These are phyloP conservation scores for Bipolaris cookei DNA, from an alignment of 2,329 filamentous ascomycete genomes.

Conservation along the genomic window DNA sequence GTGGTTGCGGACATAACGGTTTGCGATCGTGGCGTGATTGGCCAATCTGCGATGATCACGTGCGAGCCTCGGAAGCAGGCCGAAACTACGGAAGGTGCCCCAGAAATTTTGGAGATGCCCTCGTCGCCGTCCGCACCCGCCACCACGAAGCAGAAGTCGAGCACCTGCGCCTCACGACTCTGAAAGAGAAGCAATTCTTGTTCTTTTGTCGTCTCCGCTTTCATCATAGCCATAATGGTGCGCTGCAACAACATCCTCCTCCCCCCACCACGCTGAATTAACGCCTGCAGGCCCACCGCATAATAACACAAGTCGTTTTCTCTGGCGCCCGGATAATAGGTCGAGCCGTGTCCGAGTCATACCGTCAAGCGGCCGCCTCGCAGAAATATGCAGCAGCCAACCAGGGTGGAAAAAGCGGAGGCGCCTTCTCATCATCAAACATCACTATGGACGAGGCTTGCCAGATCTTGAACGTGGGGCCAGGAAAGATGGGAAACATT, in stretches of 20 bases:
- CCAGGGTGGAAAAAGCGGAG: conserved; percentile 58
- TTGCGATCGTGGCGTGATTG: conserved; percentile 46
- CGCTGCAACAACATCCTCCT: conserved; percentile 1
- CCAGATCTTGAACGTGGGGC: conserved; percentile 95
- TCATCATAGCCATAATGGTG: conserved; percentile 33
- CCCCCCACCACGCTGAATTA: conserved; percentile 21
- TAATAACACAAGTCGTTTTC: conserved; percentile 91
- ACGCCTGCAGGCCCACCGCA: conserved; percentile 78
- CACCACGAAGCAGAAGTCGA: conserved; percentile 8
- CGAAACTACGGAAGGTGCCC: conserved; percentile 39
- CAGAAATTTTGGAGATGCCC: conserved; percentile 33
- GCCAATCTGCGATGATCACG: conserved; percentile 29
- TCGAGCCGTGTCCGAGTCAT: conserved; percentile 91
- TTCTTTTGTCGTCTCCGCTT: not conserved
- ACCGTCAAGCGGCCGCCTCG: conserved; percentile 90
- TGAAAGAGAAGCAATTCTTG: not conserved
- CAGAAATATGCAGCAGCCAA: conserved; percentile 80
- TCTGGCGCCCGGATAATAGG: conserved; percentile 91
- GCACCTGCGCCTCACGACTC: not conserved
- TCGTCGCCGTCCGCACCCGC: conserved; percentile 24
- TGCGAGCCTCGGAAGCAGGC: conserved; percentile 27
- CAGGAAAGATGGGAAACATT: conserved; percentile 76
- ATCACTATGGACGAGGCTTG: conserved; percentile 96
- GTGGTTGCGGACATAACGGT: conserved; percentile 11
- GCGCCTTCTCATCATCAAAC: conserved; percentile 67